Evolutionary conservation across 2,329 filamentous ascomycete genomes (phyloP), one percentile per base, ranked within the genome.

Genomic region (Botrytis medusae): DNA sequence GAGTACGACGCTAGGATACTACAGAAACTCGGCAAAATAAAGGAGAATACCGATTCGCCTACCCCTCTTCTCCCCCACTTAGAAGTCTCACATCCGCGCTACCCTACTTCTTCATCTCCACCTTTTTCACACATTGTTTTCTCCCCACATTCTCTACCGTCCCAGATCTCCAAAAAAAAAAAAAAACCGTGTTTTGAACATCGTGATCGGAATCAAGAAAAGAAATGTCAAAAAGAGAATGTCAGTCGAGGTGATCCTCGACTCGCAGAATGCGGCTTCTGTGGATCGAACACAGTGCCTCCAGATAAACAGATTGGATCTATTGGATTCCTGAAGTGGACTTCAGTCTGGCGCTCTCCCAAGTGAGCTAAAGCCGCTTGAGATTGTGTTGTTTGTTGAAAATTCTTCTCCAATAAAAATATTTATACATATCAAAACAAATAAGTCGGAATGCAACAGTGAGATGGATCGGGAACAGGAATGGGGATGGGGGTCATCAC

Each of bases 351-450:
- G 51, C 51, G 51, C 51, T 57, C 32, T 60, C 32, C 29, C n/a
- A 60, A 37, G 57, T 60, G 57, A 37, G 57, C n/a, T 60, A 60
- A 37, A 60, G 57, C 57, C 57, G 57, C 57, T 60, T 60, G 32
- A 25, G 57, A 14, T 14, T 37, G 32, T 60, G 57, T 60, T 60
- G 2, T 60, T 60, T 60, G 20, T 16, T 60, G 20, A 9, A 1
- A 2, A 1, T 8, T 2, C 0, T 0, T 0, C 0, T 1, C 0
- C 7, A 54, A 29, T 34, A 0, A 2, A 20, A 2, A 14, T 6
- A 34, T 25, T 22, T 37, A 14, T 37, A 7, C 14, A 7, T 60
- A 22, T 7, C 8, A 20, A 9, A 1, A 1, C 7, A 40, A 9
- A 37, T 20, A 2, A 16, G 20, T n/a, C 22, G 9, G 32, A 12